Base-by-base conservation (phyloP, 2,329 filamentous ascomycete species). In the Huntiella moniliformis region DNA sequence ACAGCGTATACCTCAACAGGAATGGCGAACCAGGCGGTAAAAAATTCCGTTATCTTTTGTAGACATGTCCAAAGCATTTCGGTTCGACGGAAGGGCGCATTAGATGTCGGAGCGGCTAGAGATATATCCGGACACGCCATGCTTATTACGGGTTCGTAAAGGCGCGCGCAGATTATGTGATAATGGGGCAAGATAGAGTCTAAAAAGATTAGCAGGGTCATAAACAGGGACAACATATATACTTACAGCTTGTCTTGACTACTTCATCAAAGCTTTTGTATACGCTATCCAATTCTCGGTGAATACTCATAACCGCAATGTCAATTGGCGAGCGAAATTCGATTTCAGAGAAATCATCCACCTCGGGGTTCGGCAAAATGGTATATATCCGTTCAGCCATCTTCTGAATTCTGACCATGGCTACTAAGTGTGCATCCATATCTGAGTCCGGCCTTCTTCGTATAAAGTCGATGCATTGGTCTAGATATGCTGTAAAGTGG, bases 41-140 rank as follows among this genome's bases (percentile, higher is more conserved):
- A 56, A 37, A 58, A 57, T 38, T 54, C 51, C 12, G 51, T 49
- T 4, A 53, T 48, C 1, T 55, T 51, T 22, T 60, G 53, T 1
- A 65, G 55, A 12, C 61, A 62, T 28, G 52, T 53, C 62, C 62
- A 65, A 4, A 66, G 54, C 2, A 56, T 56, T 6, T 61, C 56
- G 10, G 60, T 56, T 8, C 60, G 57, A 4, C 55, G 55, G 7
- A 56, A 53, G 1, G 55, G 54, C 15, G 55, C 32, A 8, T 22
- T 11, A 7, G 15, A 37, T 13, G 45, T 10, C 15, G 34, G 35
- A 13, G 38, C 52, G 1, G 50, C 44, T 5, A 54, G 49, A 8
- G 51, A 36, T 0, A 53, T 22, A 4, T 42, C 34, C 0, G 53
- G 44, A 1, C 55, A 45, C 3, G 54, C 56, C 49, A 60, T 56